Evolutionary conservation across 352 stramenopile species (phyloP).

Genomic region (Pythium pyrilobum): DNA sequence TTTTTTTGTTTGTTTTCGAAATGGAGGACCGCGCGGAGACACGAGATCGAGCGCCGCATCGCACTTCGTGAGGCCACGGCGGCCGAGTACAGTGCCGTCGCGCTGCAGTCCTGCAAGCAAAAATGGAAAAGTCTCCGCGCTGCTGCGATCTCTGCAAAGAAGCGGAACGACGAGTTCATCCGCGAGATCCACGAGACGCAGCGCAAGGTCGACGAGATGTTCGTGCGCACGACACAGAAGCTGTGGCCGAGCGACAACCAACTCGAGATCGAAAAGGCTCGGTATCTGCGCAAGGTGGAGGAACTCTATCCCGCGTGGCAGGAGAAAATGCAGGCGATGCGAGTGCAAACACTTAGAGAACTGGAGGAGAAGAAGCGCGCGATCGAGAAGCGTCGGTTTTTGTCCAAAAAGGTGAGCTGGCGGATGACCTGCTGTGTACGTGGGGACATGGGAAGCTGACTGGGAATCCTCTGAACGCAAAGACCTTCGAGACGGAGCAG

Average conservation of each 20-base stretch:
- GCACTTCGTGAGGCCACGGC: slow-evolving; percentile 64
- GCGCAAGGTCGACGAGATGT: slow-evolving; percentile 41
- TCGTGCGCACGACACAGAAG: slow-evolving; percentile 32
- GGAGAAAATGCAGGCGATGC: slow-evolving; percentile 46
- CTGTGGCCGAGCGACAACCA: slow-evolving; percentile 32
- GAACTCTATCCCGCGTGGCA: slow-evolving; percentile 72
- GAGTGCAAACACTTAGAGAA: slow-evolving; percentile 46
- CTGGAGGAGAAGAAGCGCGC: slow-evolving; percentile 71
- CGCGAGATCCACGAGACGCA: slow-evolving; percentile 43
- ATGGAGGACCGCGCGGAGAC: slow-evolving; percentile 45
- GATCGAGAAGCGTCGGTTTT: slow-evolving; percentile 57
- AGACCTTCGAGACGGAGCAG: slow-evolving; percentile 83
- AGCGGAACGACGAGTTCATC: slow-evolving; percentile 64
- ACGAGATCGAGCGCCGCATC: slow-evolving; percentile 70
- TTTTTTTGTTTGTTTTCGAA: not conserved
- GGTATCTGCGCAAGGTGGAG: slow-evolving; percentile 57
- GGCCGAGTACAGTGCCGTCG: slow-evolving; percentile 68
- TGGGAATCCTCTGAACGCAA: no score
- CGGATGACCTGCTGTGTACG: not conserved
- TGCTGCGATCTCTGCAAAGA: slow-evolving; percentile 34
- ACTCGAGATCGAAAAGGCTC: slow-evolving; percentile 53
- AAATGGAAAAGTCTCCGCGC: slow-evolving; percentile 56
- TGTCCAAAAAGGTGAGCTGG: slow-evolving; percentile 61
- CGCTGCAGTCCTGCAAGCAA: slow-evolving; percentile 53
- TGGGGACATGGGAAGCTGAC: no score